These are phyloP conservation scores for Xylogone sp. DNA, from an alignment of 2,329 filamentous ascomycete species.

Conservation along the genomic window DNA sequence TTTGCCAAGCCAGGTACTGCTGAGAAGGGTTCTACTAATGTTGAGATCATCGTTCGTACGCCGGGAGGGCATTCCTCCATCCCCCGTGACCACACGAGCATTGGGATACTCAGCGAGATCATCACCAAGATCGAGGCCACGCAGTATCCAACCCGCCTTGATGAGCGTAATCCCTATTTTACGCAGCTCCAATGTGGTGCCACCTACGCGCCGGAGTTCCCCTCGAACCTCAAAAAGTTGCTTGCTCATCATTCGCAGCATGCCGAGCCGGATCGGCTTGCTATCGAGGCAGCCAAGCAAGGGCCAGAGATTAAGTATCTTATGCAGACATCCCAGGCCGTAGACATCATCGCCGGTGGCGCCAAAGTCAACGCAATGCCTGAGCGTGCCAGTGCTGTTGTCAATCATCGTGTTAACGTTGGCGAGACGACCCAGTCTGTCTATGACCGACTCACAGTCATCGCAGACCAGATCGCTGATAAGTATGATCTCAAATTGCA, in stretches of 20 bases:
- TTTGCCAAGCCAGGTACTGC: conserved; percentile 55
- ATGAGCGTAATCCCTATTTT: conserved; percentile 50
- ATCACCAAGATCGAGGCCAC: conserved; percentile 57
- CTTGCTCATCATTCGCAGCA: conserved; percentile 15
- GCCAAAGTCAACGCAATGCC: conserved; percentile 55
- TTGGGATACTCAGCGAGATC: conserved; percentile 65
- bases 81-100: conserved; percentile 62
- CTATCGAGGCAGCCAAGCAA: conserved; percentile 30
- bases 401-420: conserved; percentile 53
- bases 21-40: conserved; percentile 59
- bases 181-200: conserved; percentile 54
- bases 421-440: conserved; percentile 41
- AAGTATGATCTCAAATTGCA: conserved; percentile 36
- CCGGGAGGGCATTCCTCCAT: conserved; percentile 57
- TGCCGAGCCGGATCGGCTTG: conserved; percentile 9
- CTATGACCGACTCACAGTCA: conserved; percentile 37
- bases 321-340: conserved; percentile 52
- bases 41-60: conserved; percentile 52
- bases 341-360: conserved; percentile 49
- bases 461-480: background rate
- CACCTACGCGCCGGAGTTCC: conserved; percentile 47
- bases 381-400: conserved; percentile 44
- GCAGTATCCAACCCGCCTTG: conserved; percentile 48
- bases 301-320: conserved; percentile 42
- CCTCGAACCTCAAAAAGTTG: conserved; percentile 34